Percentiles rank a stretch among this genome's conserved stretches.
Conservation (phyloP, 306 rosid genomes). For the Luffa acutangula region DNA sequence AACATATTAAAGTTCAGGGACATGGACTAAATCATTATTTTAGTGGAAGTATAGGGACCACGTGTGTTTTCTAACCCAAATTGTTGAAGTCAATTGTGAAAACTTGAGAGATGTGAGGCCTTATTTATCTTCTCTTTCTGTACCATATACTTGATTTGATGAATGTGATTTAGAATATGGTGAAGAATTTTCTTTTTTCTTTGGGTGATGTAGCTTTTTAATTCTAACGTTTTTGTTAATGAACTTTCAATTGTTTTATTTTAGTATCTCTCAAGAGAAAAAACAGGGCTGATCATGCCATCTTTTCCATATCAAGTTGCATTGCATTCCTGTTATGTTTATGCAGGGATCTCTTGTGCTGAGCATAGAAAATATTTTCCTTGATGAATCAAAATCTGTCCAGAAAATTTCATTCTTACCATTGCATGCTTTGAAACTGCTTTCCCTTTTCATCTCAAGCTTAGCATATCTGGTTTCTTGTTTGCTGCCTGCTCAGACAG, state of each 20-base stretch:
- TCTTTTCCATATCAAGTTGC: background rate
- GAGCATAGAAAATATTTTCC: background rate
- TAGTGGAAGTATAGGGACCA: background rate
- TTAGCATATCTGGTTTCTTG: constrained; percentile 8
- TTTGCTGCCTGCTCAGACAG: constrained; percentile 69
- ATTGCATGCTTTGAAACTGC: background rate
- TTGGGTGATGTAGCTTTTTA: background rate
- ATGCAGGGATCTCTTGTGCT: background rate
- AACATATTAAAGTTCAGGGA: background rate
- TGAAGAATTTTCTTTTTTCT: background rate
- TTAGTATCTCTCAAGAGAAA: background rate
- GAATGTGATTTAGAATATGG: background rate
- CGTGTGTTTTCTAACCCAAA: background rate
- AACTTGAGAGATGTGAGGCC: background rate
- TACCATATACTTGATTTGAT: background rate
- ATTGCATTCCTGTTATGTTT: background rate
- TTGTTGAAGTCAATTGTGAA: background rate
- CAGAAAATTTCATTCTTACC: background rate
- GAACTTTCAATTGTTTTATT: background rate
- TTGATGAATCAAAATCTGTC: background rate
- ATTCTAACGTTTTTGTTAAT: no score
- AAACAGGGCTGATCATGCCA: background rate
- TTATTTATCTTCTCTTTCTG: background rate
- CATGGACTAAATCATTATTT: background rate
- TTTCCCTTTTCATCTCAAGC: background rate